Base-by-base conservation (phyloP, 192 early-diverging fungal genomes). In the Coemansia sp. region DNA sequence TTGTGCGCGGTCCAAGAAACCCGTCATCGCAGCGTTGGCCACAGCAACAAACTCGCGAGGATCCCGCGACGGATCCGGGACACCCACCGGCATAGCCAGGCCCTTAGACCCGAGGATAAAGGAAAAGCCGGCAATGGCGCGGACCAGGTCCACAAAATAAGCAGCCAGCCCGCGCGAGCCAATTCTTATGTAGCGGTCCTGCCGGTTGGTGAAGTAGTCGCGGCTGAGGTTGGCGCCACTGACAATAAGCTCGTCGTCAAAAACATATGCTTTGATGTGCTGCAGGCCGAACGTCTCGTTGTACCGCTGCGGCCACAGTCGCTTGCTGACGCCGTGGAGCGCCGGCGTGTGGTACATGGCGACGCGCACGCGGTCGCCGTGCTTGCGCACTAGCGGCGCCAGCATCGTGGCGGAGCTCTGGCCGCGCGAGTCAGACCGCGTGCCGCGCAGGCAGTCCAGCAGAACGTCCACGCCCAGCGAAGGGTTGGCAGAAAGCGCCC, bases 171-270 rank as follows among this genome's bases (percentile, higher is more conserved):
- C 60, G 3, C 75, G 67, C 34, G 88, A 75, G 0, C 81, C 57
- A 66, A 98, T 90, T 64, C 83, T 68, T 56, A 98, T 86, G 60
- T 97, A 98, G 24, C 98, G 90, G 82, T 99, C 98, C 77, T 99
- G 98, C 8, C 97, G 87, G 81, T 93, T 88, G 16, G 87, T 90
- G 84, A 99, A 99, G 75, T 99, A 99, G 70, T 99, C 95, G 16
- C 83, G 85, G 75, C 89, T 95, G 62, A 98, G 83, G 67, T 98
- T 98, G 8, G 96, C 98, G 0, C 97, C 95, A 79, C 69, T 77
- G 3, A 83, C 50, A 46, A 99, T 83, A 44, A 95, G 86, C 31
- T 93, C 77, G 68, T 97, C 87, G 74, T 99, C 97, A 77, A 96
- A 94, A 3, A 91, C 82, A 75, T 95, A 98, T 7, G 89, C 84